Conservation (phyloP, 164 flowering plant species). For the Aristolochia contorta region DNA sequence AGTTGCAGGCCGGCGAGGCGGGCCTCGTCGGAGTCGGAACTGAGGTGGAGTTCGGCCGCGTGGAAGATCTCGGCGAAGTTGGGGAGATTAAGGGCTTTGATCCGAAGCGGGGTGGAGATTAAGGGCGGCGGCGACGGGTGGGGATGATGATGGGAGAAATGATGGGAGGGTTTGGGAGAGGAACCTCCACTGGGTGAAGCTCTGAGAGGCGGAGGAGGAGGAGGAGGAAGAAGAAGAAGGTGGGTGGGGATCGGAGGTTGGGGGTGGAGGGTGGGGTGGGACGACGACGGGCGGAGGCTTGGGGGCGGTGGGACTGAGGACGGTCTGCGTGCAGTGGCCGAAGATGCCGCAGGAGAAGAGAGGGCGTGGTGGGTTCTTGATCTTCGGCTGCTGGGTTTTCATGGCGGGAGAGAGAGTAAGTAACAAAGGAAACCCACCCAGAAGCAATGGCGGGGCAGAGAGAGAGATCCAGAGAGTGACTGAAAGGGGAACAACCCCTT, state of each 20-base stretch:
- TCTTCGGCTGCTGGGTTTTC: constrained; percentile 60
- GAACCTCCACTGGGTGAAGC: too few species aligned
- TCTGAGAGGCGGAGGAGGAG: too few species aligned
- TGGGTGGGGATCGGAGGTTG: too few species aligned
- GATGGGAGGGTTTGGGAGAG: constrained; percentile 19
- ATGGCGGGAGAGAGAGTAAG: constrained; percentile 20
- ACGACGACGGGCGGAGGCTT: constrained; percentile 18
- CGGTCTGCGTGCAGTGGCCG: constrained; percentile 67
- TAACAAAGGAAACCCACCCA: neutral
- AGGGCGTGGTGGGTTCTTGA: constrained; percentile 48
- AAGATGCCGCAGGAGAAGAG: constrained; percentile 79
- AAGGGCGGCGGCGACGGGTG: constrained; percentile 5
- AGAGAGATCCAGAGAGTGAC: too few species aligned
- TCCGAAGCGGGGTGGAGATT: too few species aligned
- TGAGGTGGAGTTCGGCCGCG: constrained; percentile 49
- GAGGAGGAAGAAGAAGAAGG: too few species aligned
- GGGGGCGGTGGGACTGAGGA: constrained; percentile 53
- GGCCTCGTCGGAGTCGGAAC: constrained; percentile 29
- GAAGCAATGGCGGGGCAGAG: too few species aligned
- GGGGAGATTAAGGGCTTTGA: too few species aligned
- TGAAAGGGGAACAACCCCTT: too few species aligned
- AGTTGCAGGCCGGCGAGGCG: constrained; percentile 37
- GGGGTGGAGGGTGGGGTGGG: constrained; percentile 14
- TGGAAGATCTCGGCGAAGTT: constrained; percentile 50
- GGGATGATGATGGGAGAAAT: constrained; percentile 6